These are phyloP conservation scores for Aureobasidium subglaciale DNA, from an alignment of 2,329 filamentous ascomycete species.

Conservation along the genomic window DNA sequence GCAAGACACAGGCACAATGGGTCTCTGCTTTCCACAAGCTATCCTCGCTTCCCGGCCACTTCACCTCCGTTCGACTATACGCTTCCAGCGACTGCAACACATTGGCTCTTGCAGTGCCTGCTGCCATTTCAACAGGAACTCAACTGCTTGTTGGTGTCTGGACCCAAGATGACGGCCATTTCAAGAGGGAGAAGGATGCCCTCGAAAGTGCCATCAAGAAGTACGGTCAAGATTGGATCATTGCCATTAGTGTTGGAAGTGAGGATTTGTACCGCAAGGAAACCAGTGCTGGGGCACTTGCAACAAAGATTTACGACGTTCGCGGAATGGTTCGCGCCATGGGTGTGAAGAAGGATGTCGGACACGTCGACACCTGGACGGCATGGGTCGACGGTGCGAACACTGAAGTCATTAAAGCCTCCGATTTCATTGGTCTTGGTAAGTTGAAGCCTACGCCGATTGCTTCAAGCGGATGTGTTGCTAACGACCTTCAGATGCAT, in stretches of 20 bases:
- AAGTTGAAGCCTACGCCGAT: background rate
- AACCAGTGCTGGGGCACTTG: constrained; percentile 34
- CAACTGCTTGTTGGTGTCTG: constrained; percentile 60
- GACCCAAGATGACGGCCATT: constrained; percentile 44
- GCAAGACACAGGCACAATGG: constrained; percentile 34
- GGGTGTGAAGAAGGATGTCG: constrained; percentile 44
- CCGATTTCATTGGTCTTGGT: constrained; percentile 52
- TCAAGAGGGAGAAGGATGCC: constrained; percentile 54
- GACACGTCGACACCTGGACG: constrained; percentile 65
- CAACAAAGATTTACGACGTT: constrained; percentile 44
- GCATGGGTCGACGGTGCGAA: constrained; percentile 49
- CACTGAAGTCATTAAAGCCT: constrained; percentile 52
- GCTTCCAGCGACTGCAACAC: constrained; percentile 53
- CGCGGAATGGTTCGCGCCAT: constrained; percentile 46
- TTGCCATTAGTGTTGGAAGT: constrained; percentile 59
- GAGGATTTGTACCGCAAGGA: constrained; percentile 60
- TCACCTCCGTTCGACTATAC: constrained; percentile 57
- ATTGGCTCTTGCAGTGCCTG: constrained; percentile 44
- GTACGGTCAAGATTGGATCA: constrained; percentile 53
- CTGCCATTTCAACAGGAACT: constrained; percentile 55
- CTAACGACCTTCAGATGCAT: constrained; percentile 46
- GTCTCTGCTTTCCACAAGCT: constrained; percentile 31
- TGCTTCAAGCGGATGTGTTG: background rate
- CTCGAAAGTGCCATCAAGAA: constrained; percentile 49
- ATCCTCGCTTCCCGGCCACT: constrained; percentile 42